A percentile compares a stretch with the other conserved stretches of the same genome.
These are phyloP conservation scores for Trichoderma semiorbis DNA, from an alignment of 2,329 filamentous ascomycete species.

Conservation along the genomic window DNA sequence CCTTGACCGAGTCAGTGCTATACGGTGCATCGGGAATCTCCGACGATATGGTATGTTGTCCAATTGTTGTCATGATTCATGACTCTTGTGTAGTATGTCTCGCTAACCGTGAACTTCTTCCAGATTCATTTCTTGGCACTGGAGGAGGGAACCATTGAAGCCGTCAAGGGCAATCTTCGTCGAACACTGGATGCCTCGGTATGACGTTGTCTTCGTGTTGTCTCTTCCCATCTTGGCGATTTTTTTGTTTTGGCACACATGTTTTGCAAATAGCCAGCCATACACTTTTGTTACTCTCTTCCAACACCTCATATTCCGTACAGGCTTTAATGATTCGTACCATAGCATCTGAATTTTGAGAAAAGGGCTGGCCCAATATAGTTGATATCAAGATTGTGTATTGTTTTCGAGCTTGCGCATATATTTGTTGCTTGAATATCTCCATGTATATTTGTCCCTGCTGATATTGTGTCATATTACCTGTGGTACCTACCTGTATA, in stretches of 20 bases:
- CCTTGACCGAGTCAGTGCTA: constrained; percentile 73
- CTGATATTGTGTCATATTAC: neutral
- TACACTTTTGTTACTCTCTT: neutral
- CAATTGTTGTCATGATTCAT: neutral
- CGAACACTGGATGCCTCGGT: constrained; percentile 44
- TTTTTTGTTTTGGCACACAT: neutral
- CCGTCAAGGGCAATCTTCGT: constrained; percentile 56
- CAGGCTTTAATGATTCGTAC: neutral
- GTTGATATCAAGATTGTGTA: neutral
- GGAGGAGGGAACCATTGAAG: constrained; percentile 56
- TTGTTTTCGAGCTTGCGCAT: neutral
- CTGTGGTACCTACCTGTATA: neutral
- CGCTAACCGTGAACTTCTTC: constrained; percentile 19
- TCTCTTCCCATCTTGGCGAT: neutral
- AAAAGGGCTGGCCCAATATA: constrained; percentile 8
- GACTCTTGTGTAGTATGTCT: neutral
- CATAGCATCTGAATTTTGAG: neutral
- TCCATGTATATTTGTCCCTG: neutral
- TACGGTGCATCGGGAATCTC: constrained; percentile 62
- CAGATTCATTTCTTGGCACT: constrained; percentile 66
- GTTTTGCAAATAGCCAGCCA: neutral
- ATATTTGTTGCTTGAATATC: neutral
- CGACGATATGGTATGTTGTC: constrained; percentile 67
- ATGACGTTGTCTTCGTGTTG: neutral
- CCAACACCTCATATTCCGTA: neutral